Base-by-base conservation (phyloP, 1,139 yeast genomes). In the Candida neerlandica region DNA sequence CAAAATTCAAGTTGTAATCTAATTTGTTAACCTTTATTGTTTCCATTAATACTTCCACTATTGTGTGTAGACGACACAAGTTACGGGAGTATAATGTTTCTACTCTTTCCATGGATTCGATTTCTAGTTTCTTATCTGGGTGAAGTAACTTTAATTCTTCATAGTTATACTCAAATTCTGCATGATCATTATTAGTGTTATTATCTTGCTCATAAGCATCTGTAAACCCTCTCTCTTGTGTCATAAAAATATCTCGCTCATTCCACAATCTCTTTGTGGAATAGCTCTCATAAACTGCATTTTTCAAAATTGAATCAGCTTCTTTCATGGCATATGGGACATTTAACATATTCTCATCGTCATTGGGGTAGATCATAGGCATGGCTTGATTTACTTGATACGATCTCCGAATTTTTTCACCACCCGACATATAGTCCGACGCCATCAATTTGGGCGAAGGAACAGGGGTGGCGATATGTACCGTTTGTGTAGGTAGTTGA, bases 401-500 rank as follows among this genome's bases (percentile, higher is more conserved):
- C 49, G 89, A 81, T 57, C 86, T 84, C 55, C 90, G 79, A 30
- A 79, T 77, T 58, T 85, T 88, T 50, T 82, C 86, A 11, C 88
- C 88, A 1, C 82, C 83, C 3, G 80, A 65, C 70, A 77, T 71
- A 49, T 68, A 76, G 43, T 76, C 80, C 4, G 78, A 73, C 23
- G 96, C 91, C 1, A 86, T 80, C 9, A 82, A 66, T 0, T 89
- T 86, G 0, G 96, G 96, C 0, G 96, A 87, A 1, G 96, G 95
- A 0, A 87, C 89, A 0, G 96, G 97, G 0, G 97, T 90, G 0
- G 96, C 92, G 15, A 91, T 77, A 64, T 91, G 96, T 2, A 86
- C 70, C 1, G 81, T 77, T 34, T 88, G 90, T 0, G 82, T 75
- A 0, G 89, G 88, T 16, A 85, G 66, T 41, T 81, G 78, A 43